phyloP scores from a whole-genome alignment of 2,329 filamentous ascomycete genomes.

The Anisogramma anomala region DNA sequence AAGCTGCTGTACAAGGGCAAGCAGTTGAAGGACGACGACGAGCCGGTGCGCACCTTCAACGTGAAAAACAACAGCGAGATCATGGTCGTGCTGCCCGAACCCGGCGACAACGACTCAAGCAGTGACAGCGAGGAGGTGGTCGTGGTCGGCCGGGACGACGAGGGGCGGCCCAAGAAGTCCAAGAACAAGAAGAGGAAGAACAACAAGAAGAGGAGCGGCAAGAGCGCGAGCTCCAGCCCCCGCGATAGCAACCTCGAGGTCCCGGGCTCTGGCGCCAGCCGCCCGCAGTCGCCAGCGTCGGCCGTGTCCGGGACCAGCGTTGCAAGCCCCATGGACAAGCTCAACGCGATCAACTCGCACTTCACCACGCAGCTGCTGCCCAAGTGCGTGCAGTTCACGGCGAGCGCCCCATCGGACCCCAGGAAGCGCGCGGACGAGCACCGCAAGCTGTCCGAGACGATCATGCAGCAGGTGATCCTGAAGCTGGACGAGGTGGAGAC shows the following conservation, averaged over 20 bases:
- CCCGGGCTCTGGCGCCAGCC: constrained; percentile 22
- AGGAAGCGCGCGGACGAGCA: constrained; percentile 65
- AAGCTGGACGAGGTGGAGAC: constrained; percentile 70
- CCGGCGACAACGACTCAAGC: constrained; percentile 28
- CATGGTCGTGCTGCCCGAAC: constrained; percentile 44
- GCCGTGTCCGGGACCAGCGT: constrained; percentile 19
- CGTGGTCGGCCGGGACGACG: constrained; percentile 34
- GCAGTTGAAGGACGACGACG: constrained; percentile 52
- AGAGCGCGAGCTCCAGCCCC: constrained; percentile 31
- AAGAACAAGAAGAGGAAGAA: constrained; percentile 25
- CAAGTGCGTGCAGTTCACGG: constrained; percentile 49
- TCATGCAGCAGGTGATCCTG: constrained; percentile 63
- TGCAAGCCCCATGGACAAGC: constrained; percentile 43
- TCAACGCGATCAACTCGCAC: constrained; percentile 53
- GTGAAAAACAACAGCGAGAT: constrained; percentile 53
- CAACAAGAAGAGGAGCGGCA: constrained; percentile 32
- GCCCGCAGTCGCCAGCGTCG: constrained; percentile 27
- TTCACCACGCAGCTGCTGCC: constrained; percentile 56
- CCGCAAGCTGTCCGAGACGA: constrained; percentile 61
- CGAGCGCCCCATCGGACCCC: constrained; percentile 49
- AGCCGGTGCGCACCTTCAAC: constrained; percentile 45
- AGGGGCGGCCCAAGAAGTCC: constrained; percentile 28
- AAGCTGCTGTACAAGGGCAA: constrained; percentile 65
- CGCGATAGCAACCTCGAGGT: constrained; percentile 32
- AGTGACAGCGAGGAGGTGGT: constrained; percentile 31